Evolutionary conservation across 305 asterid species (phyloP).

Genomic region (Fraxinus paxiana): DNA sequence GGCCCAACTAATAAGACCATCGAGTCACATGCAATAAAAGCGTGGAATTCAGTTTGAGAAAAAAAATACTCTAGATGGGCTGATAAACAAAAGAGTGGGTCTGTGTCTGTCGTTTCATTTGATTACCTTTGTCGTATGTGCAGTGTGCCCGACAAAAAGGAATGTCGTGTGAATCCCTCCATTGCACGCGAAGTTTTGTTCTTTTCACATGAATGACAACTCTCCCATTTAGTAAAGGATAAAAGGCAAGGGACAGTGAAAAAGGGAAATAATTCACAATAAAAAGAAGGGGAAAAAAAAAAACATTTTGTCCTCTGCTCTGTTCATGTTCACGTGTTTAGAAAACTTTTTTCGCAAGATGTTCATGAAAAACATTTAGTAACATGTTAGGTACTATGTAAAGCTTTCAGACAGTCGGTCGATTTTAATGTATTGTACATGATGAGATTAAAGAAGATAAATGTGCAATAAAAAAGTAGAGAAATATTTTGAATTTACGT

Average conservation of each 20-base stretch:
- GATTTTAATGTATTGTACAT: neutral
- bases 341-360: neutral
- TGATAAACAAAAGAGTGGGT: neutral
- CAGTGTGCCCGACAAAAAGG: conserved; percentile 28
- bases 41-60: neutral
- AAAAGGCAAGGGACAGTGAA: neutral
- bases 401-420: neutral
- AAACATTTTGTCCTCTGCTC: neutral
- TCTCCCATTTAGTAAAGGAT: neutral
- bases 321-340: neutral
- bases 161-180: conserved; percentile 31
- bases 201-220: conserved; percentile 21
- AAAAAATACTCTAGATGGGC: neutral
- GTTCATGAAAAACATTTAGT: neutral
- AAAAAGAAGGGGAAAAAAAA: neutral
- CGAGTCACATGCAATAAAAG: neutral
- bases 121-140: conserved; percentile 4
- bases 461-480: neutral
- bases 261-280: neutral
- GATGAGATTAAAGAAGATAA: neutral
- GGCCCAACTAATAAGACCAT: neutral
- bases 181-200: conserved; percentile 50
- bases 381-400: neutral
- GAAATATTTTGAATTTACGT: too few species aligned
- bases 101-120: neutral